A percentile compares a stretch with the other conserved stretches of the same genome.
Conservation (phyloP, 495 filamentous ascomycete species). For the Durotheca rogersii region DNA sequence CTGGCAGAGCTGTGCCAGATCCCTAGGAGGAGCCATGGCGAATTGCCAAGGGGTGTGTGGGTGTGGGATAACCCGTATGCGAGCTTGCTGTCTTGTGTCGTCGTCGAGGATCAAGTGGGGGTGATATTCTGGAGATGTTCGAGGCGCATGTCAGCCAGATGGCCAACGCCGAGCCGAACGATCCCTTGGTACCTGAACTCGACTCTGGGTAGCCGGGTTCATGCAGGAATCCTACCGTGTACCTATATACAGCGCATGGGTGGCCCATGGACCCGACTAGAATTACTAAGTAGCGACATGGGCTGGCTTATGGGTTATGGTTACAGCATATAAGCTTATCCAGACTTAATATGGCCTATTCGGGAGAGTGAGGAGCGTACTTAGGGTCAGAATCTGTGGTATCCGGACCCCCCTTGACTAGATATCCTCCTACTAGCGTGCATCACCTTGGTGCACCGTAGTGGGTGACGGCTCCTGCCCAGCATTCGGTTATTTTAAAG, state of each 20-base stretch:
- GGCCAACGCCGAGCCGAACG: constrained; percentile 11
- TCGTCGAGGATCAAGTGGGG: constrained; percentile 8
- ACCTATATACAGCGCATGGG: constrained; percentile 10
- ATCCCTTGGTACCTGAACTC: constrained; percentile 25
- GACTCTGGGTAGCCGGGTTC: constrained; percentile 15
- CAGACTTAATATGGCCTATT: constrained; percentile 12
- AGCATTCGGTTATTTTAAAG: background rate
- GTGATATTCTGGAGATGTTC: constrained; percentile 4
- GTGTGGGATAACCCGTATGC: constrained; percentile 12
- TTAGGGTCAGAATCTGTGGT: background rate
- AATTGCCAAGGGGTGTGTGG: constrained; percentile 1
- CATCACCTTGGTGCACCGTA: background rate
- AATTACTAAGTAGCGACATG: constrained; percentile 3
- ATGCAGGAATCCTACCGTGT: no score
- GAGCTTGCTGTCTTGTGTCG: constrained; percentile 11
- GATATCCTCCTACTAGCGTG: background rate
- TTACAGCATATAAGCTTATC: constrained; percentile 21
- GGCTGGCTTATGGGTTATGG: constrained; percentile 12
- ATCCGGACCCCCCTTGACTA: constrained; percentile 11
- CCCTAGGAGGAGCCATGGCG: constrained; percentile 8
- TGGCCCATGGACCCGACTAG: background rate
- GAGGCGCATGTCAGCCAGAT: constrained; percentile 1
- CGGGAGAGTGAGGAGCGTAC: constrained; percentile 1
- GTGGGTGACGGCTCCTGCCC: background rate
- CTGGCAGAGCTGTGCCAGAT: constrained; percentile 12